Conservation (phyloP, 805 yeast species). For the Kazachstania bromeliacearum region DNA sequence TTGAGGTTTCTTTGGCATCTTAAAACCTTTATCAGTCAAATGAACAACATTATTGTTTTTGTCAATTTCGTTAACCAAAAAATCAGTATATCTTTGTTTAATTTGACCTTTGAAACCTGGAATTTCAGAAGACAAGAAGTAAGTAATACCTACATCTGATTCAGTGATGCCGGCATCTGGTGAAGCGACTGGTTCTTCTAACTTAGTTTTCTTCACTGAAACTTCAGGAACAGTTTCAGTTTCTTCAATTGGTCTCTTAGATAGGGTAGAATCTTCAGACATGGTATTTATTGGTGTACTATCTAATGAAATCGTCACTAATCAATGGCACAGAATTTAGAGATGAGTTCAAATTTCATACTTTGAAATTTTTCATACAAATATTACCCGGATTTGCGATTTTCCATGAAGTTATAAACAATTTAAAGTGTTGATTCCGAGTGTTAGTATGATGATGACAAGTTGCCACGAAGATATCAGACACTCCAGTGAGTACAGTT, state of each 20-base stretch:
- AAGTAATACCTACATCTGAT: slow-evolving; percentile 78
- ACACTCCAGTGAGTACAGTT: no score
- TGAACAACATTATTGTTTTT: slow-evolving; percentile 61
- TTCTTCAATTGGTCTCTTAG: slow-evolving; percentile 12
- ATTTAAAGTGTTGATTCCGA: neutral
- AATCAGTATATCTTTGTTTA: slow-evolving; percentile 88
- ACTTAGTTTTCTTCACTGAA: slow-evolving; percentile 10
- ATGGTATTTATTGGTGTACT: slow-evolving; percentile 3
- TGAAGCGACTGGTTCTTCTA: neutral
- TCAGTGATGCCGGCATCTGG: slow-evolving; percentile 47
- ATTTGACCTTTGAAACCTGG: slow-evolving; percentile 69
- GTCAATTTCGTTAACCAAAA: slow-evolving; percentile 83
- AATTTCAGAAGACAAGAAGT: slow-evolving; percentile 44
- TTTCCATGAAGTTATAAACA: neutral
- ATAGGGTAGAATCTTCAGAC: slow-evolving; percentile 7
- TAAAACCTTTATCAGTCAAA: slow-evolving; percentile 63
- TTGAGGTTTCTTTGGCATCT: slow-evolving; percentile 41
- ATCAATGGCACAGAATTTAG: no score
- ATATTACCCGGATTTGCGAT: slow-evolving; percentile 3
- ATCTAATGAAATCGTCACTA: neutral
- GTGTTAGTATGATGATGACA: no score
- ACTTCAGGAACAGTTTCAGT: slow-evolving; percentile 1
- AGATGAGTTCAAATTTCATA: slow-evolving; percentile 1
- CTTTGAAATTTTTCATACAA: slow-evolving; percentile 1
- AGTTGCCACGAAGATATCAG: no score